Base-by-base conservation (phyloP, 2,329 filamentous ascomycete species). In the Penicillium italicum region DNA sequence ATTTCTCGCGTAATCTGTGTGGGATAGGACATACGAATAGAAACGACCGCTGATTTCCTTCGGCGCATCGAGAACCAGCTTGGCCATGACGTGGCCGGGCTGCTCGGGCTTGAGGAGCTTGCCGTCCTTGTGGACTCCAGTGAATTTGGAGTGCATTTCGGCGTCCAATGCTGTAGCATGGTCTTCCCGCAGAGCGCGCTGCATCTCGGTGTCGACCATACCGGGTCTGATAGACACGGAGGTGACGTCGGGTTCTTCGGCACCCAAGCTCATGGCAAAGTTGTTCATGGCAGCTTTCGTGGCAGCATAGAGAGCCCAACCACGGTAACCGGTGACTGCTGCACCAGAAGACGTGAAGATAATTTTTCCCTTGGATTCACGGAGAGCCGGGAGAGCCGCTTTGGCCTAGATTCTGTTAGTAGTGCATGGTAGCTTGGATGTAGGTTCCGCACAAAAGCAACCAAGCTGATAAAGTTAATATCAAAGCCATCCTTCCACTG, bases 1-100 rank as follows among this genome's bases (percentile, higher is more conserved):
- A 58, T 47, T 30, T 33, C 50, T 37, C 41, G 28, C 48, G 41
- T 42, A 51, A 31, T n/a, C n/a, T 16, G 43, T 53, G 33, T 50
- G n/a, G 33, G 33, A 38, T 47, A 56, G 50, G 38, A 67, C 69
- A 61, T 66, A 72, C 71, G 68, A 64, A 40, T 94, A 75, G 69
- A 89, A 91, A 66, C 85, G 85, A 28, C 94, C 94, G 67, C 82
- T 92, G 62, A 97, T 74, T 18, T 85, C 82, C 52, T 76, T 82
- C 4, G 82, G 79, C 6, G 85, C 89, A 44, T 82, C 78, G 16
- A 90, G 72, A 0, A 86, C 87, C 59, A 97, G 78, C 66, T 84
- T 88, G 3, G 91, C 92, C 74, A 97, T 93, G 12, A 97, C 90
- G 72, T 86, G 78, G 0, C 91, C 93, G 0, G 93, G 90, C 74